phyloP scores from a whole-genome alignment of 805 yeast species.

The Wickerhamiella vanderwaltii region DNA sequence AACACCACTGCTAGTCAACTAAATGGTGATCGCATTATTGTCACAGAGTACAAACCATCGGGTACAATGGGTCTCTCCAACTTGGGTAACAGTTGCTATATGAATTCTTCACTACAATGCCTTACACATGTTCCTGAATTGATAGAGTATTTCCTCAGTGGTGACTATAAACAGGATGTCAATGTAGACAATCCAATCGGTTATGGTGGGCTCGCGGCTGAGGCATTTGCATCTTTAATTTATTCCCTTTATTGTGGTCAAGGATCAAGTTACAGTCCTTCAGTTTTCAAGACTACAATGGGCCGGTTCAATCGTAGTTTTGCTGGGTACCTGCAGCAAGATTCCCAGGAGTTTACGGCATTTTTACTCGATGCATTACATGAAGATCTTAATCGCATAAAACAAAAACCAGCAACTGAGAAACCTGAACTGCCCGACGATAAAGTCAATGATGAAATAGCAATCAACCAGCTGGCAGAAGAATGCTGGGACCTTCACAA shows the following conservation, averaged over 20 bases:
- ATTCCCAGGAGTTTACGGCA: slow-evolving; percentile 84
- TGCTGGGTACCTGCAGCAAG: slow-evolving; percentile 77
- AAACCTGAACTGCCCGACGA: slow-evolving; percentile 68
- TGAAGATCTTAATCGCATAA: slow-evolving; percentile 78
- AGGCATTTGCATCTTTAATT: slow-evolving; percentile 58
- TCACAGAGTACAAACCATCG: neutral
- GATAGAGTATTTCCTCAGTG: slow-evolving; percentile 53
- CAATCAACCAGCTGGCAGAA: slow-evolving; percentile 49
- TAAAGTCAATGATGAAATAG: slow-evolving; percentile 40
- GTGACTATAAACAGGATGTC: slow-evolving; percentile 49
- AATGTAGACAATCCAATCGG: slow-evolving; percentile 77
- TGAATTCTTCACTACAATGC: slow-evolving; percentile 92
- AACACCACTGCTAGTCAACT: slow-evolving; percentile 9
- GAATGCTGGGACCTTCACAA: slow-evolving; percentile 73
- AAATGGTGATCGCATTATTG: slow-evolving; percentile 12
- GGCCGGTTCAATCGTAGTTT: slow-evolving; percentile 73
- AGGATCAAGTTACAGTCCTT: slow-evolving; percentile 40
- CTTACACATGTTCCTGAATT: slow-evolving; percentile 74
- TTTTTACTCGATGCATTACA: slow-evolving; percentile 80
- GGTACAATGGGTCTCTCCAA: slow-evolving; percentile 58
- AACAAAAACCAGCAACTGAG: slow-evolving; percentile 73
- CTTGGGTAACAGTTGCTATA: slow-evolving; percentile 84
- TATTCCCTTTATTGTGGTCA: slow-evolving; percentile 38
- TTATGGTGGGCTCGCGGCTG: slow-evolving; percentile 68
- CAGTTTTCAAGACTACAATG: slow-evolving; percentile 63